Evolutionary conservation across 2,329 filamentous ascomycete genomes (phyloP), one percentile per base, ranked within the genome.

Genomic region (Lasiodiplodia hormozganensis): DNA sequence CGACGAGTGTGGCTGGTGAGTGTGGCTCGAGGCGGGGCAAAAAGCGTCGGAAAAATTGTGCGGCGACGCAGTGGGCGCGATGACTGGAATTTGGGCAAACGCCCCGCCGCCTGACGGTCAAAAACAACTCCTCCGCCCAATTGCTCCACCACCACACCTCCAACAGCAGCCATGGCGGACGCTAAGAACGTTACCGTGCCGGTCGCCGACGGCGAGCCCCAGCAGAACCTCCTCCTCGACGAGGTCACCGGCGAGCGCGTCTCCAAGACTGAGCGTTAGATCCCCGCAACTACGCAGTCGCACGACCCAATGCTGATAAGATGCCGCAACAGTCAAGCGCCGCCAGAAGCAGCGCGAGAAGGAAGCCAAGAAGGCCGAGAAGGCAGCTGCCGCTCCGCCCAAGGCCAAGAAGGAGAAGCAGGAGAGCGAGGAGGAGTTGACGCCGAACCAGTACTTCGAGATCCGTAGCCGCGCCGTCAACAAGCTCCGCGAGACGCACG

Each of bases 371-470:
- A 97, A 97, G 90, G 89, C 89, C 74, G 89, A 93, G 83, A 95
- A 93, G 86, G 92, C 89, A 34, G 92, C 92, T 65, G 85, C 88
- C 62, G 85, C 89, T 70, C 85, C 88, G 43, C 86, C 87, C 51
- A 85, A 85, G 72, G 82, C 88, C 54, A 86, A 86, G 74, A 83
- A 86, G 71, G 84, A 85, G 75, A 89, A 90, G 83, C 86, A 87
- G 74, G 85, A 90, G 43, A 88, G 91, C 70, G 92, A 93, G 76
- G 84, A 83, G 25, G 91, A 97, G 78, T 79, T 93, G 76, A 92
- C 88, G 73, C 90, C 90, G 54, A 93, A 92, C 78, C 90, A 92
- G 90, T 99, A 98, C 85, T 97, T 97, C 79, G 96, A 99, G 84
- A 96, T 98, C 78, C 92, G 96, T 71, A 96, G 91, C 76, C 89